Base-by-base conservation (phyloP, 495 filamentous ascomycete genomes). In the Neurospora sp. region DNA sequence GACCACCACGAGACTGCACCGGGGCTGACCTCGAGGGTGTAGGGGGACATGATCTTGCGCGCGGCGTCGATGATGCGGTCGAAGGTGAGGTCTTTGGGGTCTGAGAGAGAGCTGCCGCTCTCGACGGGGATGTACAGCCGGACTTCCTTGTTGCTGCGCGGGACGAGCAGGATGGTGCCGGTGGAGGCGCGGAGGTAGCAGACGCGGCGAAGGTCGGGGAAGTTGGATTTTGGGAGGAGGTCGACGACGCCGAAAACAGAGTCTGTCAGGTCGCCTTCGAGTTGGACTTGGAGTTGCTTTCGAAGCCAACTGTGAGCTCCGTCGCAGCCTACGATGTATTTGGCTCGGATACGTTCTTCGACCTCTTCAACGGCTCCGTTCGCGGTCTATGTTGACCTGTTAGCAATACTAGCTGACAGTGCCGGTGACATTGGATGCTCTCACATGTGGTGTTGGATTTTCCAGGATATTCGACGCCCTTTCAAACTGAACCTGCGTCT, bases 191-290 rank as follows among this genome's bases (percentile, higher is more conserved):
- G 90, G 78, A 93, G 91, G 72, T 76, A 78, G 70, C 71, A 76
- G 8, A 93, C 90, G 79, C 87, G 89, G 70, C 91, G 83, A 70
- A 94, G 90, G 78, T 93, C 92, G 9, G 91, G 90, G 71, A 92
- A 92, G 77, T 92, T 85, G 2, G 90, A 90, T 69, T 90, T 89
- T 1, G 90, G 87, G 2, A 92, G 83, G 40, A 91, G 81, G 75
- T 93, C 91, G 23, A 92, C 80, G 1, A 91, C 89, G 83, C 89
- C 89, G 91, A 71, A 91, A 85, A 78, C 74, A 4, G 84, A 89
- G 77, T 92, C 90, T 0, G 87, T 88, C 46, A 87, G 86, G 73
- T 92, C 89, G 40, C 91, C 90, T 66, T 85, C 81, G 31, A 89
- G 85, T 2, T 73, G 73, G 10, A 76, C 72, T 0, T 88, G 89